Base-by-base conservation (phyloP, 257 asterid species). In the Schizonepeta tenuifolia region DNA sequence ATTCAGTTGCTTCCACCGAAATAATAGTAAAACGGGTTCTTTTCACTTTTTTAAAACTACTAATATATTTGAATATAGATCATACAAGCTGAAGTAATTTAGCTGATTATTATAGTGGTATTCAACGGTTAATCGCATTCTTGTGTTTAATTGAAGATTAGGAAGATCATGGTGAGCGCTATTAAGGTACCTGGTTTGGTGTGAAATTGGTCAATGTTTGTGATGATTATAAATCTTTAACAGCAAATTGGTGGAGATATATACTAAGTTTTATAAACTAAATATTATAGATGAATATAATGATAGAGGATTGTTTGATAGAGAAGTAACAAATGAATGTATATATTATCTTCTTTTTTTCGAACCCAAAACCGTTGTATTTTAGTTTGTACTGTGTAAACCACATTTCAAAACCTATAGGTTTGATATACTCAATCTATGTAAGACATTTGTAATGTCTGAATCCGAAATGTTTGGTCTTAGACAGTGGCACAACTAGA, bases 181-280 rank as follows among this genome's bases (percentile, higher is more conserved):
- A 5, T 31, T 31, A 31, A 18, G 46, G 65, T n/a, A 9, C 36
- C 8, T 47, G 41, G 26, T 20, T 38, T 73, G 24, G 56, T 64
- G 36, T 17, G 9, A 20, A 41, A 44, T n/a, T 59, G 64, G 69
- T 47, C 47, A 17, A 12, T 55, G 31, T n/a, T 28, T 26, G 58
- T 61, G 22, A 75, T 69, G 66, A 75, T 75, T 60, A 28, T 66
- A 57, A 26, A 28, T 49, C 62, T 46, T 65, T 55, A 46, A 74
- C 69, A 35, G 46, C 61, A 44, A 74, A 18, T 28, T 67, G 18
- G 20, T n/a, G 35, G 70, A 46, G 47, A 46, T 22, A 57, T 6
- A 56, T 2, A 22, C 57, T 15, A 31, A n/a, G 4, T 57, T 41
- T n/a, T 43, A 41, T 65, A 54, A 11, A 28, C n/a, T 12, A 9